phyloP scores from a whole-genome alignment of 1,284 basidiomycete species.

The Vanrija humicola region DNA sequence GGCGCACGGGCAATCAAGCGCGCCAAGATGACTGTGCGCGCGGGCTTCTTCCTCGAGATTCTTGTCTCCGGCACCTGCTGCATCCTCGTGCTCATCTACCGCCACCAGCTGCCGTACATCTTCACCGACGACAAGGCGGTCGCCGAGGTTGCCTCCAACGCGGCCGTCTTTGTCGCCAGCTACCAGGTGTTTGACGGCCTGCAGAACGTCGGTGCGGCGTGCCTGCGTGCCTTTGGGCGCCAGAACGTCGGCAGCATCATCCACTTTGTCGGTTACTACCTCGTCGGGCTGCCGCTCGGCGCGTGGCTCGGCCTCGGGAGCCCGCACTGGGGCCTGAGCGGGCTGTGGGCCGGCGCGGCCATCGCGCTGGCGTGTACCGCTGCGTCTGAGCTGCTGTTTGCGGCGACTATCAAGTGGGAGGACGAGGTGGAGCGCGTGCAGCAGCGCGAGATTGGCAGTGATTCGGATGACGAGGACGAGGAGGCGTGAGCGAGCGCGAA shows the following conservation, averaged over 20 bases:
- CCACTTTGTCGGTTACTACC: constrained; percentile 23
- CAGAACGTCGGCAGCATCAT: constrained; percentile 27
- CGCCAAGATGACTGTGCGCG: constrained; percentile 19
- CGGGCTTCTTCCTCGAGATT: constrained; percentile 24
- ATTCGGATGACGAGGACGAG: constrained; percentile 12
- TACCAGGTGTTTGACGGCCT: constrained; percentile 28
- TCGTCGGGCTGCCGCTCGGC: constrained; percentile 28
- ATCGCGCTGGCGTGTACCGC: constrained; percentile 18
- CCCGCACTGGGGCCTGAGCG: constrained; percentile 21
- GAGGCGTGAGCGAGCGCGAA: not conserved
- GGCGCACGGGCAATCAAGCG: constrained; percentile 23
- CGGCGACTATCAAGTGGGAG: constrained; percentile 23
- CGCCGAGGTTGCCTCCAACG: constrained; percentile 15
- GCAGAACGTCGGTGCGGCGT: constrained; percentile 28
- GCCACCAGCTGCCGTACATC: constrained; percentile 17
- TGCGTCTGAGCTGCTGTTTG: constrained; percentile 18
- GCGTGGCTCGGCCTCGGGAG: constrained; percentile 21
- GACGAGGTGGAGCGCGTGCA: constrained; percentile 21
- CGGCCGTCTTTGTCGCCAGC: constrained; percentile 20
- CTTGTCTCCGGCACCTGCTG: constrained; percentile 13
- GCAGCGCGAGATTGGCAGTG: constrained; percentile 12
- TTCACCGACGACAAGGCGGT: constrained; percentile 25
- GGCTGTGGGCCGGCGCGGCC: constrained; percentile 30
- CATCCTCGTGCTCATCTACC: constrained; percentile 15
- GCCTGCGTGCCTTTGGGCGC: constrained; percentile 27